Percentiles rank a stretch among this genome's conserved stretches.
These are phyloP conservation scores for Globisporangium spiculum DNA, from an alignment of 352 stramenopile genomes.

Conservation along the genomic window DNA sequence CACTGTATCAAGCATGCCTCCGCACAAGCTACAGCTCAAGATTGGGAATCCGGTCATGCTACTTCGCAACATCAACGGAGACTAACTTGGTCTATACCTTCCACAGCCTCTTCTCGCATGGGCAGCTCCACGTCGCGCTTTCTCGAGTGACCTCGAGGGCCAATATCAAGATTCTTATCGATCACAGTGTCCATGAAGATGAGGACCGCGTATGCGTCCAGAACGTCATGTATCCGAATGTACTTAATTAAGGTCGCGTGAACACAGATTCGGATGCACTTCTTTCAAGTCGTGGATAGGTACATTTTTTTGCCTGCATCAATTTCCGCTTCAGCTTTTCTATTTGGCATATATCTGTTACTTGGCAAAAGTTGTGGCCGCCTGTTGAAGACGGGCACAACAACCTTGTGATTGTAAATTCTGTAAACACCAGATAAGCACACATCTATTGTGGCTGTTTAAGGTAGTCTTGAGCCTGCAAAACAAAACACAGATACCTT, in stretches of 20 bases:
- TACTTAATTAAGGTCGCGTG: background rate
- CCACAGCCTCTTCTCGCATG: conserved; percentile 25
- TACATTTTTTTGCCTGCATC: background rate
- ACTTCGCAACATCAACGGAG: conserved; percentile 24
- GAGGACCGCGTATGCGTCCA: conserved; percentile 12
- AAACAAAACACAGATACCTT: too few species aligned
- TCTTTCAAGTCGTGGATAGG: background rate
- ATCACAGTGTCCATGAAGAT: conserved; percentile 15
- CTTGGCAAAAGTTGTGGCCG: too few species aligned
- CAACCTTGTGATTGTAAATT: background rate
- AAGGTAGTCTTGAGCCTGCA: too few species aligned
- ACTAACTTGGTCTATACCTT: conserved; percentile 25
- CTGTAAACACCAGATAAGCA: too few species aligned
- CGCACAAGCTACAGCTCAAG: conserved; percentile 27
- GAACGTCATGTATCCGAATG: conserved; percentile 17
- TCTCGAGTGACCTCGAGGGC: conserved; percentile 19
- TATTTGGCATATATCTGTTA: too few species aligned
- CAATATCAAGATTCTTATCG: conserved; percentile 19
- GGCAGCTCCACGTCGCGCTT: conserved; percentile 31
- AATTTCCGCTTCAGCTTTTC: too few species aligned
- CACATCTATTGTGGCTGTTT: too few species aligned
- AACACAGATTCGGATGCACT: too few species aligned
- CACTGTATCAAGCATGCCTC: conserved; percentile 26
- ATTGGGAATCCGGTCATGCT: conserved; percentile 24
- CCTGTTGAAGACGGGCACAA: too few species aligned